A percentile compares a stretch with the other conserved stretches of the same genome.
These are phyloP conservation scores for Aphanomyces astaci DNA, from an alignment of 352 stramenopile genomes.

Conservation along the genomic window DNA sequence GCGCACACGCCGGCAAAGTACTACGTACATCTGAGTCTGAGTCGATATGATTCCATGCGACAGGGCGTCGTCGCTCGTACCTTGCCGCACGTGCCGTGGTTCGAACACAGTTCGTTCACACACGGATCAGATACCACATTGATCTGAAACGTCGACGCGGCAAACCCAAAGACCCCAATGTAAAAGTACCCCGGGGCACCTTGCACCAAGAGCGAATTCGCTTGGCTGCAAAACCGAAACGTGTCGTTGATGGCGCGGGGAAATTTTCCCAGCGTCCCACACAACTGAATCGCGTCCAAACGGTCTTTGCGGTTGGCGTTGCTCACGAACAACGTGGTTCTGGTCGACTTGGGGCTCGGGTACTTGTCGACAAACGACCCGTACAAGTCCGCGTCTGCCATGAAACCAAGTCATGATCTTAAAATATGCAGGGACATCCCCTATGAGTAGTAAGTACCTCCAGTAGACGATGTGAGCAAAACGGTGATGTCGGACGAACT, in stretches of 20 bases:
- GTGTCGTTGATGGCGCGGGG: slow-evolving; percentile 49
- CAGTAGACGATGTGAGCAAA: slow-evolving; percentile 30
- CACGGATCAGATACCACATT: slow-evolving; percentile 59
- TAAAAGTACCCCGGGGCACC: slow-evolving; percentile 54
- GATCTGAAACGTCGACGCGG: slow-evolving; percentile 32
- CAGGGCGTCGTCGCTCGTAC: slow-evolving; percentile 23
- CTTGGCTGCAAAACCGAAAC: slow-evolving; percentile 43
- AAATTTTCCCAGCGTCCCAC: slow-evolving; percentile 53
- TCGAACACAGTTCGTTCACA: slow-evolving; percentile 46
- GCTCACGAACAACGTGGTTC: slow-evolving; percentile 44
- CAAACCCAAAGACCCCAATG: slow-evolving; percentile 57
- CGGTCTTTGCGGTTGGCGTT: slow-evolving; percentile 31
- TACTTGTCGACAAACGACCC: slow-evolving; percentile 58
- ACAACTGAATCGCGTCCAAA: slow-evolving; percentile 56
- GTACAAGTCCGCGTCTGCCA: slow-evolving; percentile 63
- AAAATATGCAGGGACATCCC: too few species aligned
- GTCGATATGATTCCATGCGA: background rate
- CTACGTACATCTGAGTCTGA: slow-evolving; percentile 18
- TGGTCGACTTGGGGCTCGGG: slow-evolving; percentile 43
- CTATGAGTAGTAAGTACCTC: background rate
- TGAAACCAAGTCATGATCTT: too few species aligned
- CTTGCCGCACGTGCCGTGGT: slow-evolving; percentile 49
- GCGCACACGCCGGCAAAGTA: slow-evolving; percentile 57
- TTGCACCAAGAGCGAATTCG: slow-evolving; percentile 44
- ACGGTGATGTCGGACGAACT: slow-evolving; percentile 69